phyloP scores from a whole-genome alignment of 2,329 filamentous ascomycete genomes.

The Talaromyces sp. region DNA sequence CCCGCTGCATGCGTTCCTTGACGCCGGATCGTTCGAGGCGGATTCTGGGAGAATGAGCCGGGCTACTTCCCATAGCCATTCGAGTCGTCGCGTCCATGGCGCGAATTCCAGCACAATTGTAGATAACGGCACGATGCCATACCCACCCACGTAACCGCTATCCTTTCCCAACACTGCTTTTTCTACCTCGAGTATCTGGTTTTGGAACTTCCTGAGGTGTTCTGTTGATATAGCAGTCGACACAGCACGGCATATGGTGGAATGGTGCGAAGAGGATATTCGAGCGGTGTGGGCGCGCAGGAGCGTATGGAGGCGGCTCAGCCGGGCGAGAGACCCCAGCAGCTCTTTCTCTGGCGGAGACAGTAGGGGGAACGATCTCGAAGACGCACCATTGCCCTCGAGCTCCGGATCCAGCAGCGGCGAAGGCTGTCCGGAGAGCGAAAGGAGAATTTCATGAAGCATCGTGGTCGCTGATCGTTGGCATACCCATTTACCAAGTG shows the following conservation, averaged over 20 bases:
- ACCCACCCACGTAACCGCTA: slow-evolving; percentile 76
- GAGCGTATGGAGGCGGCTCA: slow-evolving; percentile 72
- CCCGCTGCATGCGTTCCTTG: slow-evolving; percentile 52
- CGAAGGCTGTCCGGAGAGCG: slow-evolving; percentile 88
- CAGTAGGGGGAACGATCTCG: slow-evolving; percentile 45
- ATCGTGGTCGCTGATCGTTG: slow-evolving; percentile 47
- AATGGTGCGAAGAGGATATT: slow-evolving; percentile 67
- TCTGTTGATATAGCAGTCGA: slow-evolving; percentile 69
- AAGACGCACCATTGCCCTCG: slow-evolving; percentile 47
- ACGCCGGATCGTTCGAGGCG: slow-evolving; percentile 19
- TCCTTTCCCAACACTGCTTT: slow-evolving; percentile 69
- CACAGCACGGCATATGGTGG: slow-evolving; percentile 80
- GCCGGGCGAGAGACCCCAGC: slow-evolving; percentile 67
- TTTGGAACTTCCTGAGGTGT: slow-evolving; percentile 76
- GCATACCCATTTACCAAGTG: background rate
- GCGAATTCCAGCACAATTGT: slow-evolving; percentile 78
- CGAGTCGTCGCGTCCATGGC: slow-evolving; percentile 77
- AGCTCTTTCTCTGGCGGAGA: slow-evolving; percentile 80
- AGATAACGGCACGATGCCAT: slow-evolving; percentile 88
- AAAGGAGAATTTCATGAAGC: slow-evolving; percentile 98
- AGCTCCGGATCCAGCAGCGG: slow-evolving; percentile 65
- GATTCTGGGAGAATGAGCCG: slow-evolving; percentile 58
- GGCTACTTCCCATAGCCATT: slow-evolving; percentile 75
- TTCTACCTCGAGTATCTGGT: slow-evolving; percentile 80
- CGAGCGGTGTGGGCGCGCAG: slow-evolving; percentile 62